These are phyloP conservation scores for Saraca asoca DNA, from an alignment of 331 rosid species.

Conservation along the genomic window DNA sequence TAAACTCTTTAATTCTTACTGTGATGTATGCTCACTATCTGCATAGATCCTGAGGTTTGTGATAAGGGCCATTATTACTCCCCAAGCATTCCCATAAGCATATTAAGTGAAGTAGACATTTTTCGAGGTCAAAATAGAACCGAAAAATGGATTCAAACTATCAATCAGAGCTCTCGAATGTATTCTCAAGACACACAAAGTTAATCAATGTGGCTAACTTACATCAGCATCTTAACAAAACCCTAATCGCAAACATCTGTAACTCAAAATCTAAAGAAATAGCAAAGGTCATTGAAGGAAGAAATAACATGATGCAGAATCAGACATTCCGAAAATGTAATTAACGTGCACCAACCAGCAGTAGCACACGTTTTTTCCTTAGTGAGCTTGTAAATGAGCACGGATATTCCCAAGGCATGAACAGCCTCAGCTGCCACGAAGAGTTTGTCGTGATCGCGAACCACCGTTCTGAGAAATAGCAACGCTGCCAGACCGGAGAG, in stretches of 20 bases:
- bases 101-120: too few relatives aligned
- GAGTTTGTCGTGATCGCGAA: slow-evolving; percentile 72
- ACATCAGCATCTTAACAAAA: not conserved
- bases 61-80: too few relatives aligned
- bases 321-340: not conserved
- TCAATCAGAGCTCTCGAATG: not conserved
- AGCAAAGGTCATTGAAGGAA: not conserved
- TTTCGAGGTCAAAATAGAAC: not conserved
- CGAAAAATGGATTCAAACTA: too few relatives aligned
- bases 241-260: slow-evolving; percentile 15
- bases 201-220: not conserved
- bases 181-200: not conserved
- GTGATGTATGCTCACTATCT: too few relatives aligned
- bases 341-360: slow-evolving; percentile 41
- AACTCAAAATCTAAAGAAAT: not conserved
- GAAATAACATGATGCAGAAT: too few relatives aligned
- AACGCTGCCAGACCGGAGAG: slow-evolving; percentile 49
- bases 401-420: slow-evolving; percentile 69
- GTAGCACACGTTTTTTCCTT: slow-evolving; percentile 75
- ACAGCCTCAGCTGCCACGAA: slow-evolving; percentile 71
- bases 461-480: slow-evolving; percentile 55
- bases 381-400: slow-evolving; percentile 69
- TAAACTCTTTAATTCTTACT: too few relatives aligned
- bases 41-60: too few relatives aligned
- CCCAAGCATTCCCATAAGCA: too few relatives aligned